Percentiles rank a stretch among this genome's conserved stretches.
These are phyloP conservation scores for Picea abies DNA, from an alignment of 83 land plant genomes.

Conservation along the genomic window DNA sequence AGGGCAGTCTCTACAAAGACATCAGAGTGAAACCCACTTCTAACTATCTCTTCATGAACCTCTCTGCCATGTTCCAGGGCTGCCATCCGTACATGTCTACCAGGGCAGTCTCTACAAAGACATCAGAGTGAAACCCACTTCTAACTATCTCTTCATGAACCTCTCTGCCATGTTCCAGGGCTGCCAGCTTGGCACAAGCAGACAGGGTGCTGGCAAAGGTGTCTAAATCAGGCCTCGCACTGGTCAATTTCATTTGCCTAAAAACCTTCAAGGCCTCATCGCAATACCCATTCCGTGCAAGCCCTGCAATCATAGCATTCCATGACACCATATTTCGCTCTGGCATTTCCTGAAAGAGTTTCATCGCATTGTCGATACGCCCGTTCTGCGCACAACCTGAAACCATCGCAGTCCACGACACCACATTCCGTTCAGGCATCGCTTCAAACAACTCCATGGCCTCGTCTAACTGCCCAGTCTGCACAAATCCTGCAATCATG, in stretches of 20 bases:
- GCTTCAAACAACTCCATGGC: conserved; percentile 22
- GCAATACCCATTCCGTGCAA: conserved; percentile 11
- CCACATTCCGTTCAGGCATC: neutral
- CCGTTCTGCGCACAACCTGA: conserved; percentile 9
- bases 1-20: conserved; percentile 44
- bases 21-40: conserved; percentile 32
- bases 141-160: conserved; percentile 43
- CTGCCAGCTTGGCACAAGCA: conserved; percentile 22
- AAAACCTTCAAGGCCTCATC: conserved; percentile 19
- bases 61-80: too few species aligned
- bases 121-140: conserved; percentile 33
- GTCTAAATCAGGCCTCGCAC: neutral
- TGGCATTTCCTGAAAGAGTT: conserved; percentile 17
- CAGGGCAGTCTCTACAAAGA: conserved; percentile 42
- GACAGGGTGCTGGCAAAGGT: conserved; percentile 39
- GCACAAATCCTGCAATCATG: conserved; percentile 37
- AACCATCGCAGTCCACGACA: conserved; percentile 1
- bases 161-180: conserved; percentile 21
- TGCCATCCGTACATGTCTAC: conserved; percentile 51
- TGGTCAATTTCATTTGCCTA: conserved; percentile 16
- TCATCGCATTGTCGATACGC: neutral
- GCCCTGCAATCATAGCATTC: conserved; percentile 26
- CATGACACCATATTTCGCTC: conserved; percentile 23
- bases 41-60: conserved; percentile 43
- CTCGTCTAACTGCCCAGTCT: conserved; percentile 20